Percentiles rank a stretch among this genome's conserved stretches.
These are phyloP conservation scores for Cyclospora cayetanensis DNA, from an alignment of 169 alveolate genomes.

Conservation along the genomic window DNA sequence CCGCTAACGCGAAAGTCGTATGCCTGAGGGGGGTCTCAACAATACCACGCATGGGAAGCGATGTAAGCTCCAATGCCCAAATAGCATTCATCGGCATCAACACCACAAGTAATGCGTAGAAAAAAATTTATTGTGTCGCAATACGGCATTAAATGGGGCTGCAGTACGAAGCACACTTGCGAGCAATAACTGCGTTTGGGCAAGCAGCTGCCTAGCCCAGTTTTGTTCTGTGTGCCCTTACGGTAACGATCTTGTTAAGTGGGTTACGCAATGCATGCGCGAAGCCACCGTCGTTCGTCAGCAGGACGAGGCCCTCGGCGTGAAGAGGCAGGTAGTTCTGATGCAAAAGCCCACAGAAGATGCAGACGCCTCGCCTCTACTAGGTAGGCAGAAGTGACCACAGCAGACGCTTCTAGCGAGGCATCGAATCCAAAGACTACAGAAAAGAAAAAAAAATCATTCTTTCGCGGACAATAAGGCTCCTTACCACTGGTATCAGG, in stretches of 20 bases:
- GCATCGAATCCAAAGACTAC: neutral
- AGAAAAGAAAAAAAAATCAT: neutral
- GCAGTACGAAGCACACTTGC: too few relatives aligned
- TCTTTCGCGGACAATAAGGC: too few relatives aligned
- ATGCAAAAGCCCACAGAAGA: neutral
- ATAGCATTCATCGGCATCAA: too few relatives aligned
- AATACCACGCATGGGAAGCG: too few relatives aligned
- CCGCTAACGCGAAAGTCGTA: slow-evolving; percentile 49
- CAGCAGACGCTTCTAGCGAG: neutral
- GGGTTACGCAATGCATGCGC: slow-evolving; percentile 62
- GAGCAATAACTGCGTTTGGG: too few relatives aligned
- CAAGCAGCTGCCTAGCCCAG: too few relatives aligned
- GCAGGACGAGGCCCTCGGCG: slow-evolving; percentile 69
- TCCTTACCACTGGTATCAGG: slow-evolving; percentile 30
- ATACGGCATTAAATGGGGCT: too few relatives aligned
- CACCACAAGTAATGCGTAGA: too few relatives aligned
- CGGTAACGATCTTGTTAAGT: slow-evolving; percentile 33
- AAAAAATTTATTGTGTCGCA: too few relatives aligned
- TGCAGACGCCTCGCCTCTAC: too few relatives aligned
- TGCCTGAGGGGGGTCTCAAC: neutral
- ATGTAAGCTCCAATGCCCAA: too few relatives aligned
- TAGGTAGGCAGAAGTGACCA: neutral
- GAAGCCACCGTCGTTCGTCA: slow-evolving; percentile 69
- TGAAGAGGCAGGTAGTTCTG: slow-evolving; percentile 54
- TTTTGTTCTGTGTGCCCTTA: too few relatives aligned